phyloP scores from a whole-genome alignment of 495 filamentous ascomycete species.

The Pyronema omphalodes region DNA sequence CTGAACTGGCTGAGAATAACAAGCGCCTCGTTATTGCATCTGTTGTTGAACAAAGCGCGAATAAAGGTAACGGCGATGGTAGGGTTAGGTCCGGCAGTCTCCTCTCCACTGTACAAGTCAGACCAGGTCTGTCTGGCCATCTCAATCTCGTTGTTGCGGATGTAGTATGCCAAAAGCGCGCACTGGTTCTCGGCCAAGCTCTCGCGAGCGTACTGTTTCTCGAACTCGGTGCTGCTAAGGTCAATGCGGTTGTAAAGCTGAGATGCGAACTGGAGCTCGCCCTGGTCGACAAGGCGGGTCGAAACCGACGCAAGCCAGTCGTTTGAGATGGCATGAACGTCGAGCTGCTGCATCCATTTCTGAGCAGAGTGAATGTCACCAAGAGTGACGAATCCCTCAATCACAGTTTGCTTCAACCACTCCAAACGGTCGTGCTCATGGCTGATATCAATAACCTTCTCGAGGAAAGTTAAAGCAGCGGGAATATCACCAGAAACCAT shows the following conservation, averaged over 20 bases:
- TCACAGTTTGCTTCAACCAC: constrained; percentile 49
- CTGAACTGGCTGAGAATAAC: constrained; percentile 69
- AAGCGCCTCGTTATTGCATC: constrained; percentile 52
- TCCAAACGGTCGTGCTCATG: constrained; percentile 33
- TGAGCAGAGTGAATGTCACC: constrained; percentile 13
- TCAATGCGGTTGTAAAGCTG: constrained; percentile 10
- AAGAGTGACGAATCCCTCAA: constrained; percentile 51
- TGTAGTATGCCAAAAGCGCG: constrained; percentile 66
- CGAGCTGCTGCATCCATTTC: constrained; percentile 11
- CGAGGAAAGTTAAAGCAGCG: constrained; percentile 64
- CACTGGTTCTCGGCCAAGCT: constrained; percentile 48
- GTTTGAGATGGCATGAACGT: not conserved
- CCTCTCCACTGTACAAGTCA: constrained; percentile 45
- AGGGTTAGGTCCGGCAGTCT: constrained; percentile 41
- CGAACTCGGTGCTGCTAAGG: constrained; percentile 13
- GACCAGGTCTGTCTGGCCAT: constrained; percentile 35
- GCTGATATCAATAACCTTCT: constrained; percentile 50
- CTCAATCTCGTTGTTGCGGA: constrained; percentile 59
- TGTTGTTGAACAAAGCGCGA: constrained; percentile 64
- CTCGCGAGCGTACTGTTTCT: constrained; percentile 41
- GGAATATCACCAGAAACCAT: constrained; percentile 55
- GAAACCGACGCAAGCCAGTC: constrained; percentile 20
- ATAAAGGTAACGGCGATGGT: constrained; percentile 48
- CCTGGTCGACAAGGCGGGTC: constrained; percentile 55
- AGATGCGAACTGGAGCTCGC: constrained; percentile 45